Base-by-base conservation (phyloP, 495 filamentous ascomycete species). In the Elasticomyces elasticus region DNA sequence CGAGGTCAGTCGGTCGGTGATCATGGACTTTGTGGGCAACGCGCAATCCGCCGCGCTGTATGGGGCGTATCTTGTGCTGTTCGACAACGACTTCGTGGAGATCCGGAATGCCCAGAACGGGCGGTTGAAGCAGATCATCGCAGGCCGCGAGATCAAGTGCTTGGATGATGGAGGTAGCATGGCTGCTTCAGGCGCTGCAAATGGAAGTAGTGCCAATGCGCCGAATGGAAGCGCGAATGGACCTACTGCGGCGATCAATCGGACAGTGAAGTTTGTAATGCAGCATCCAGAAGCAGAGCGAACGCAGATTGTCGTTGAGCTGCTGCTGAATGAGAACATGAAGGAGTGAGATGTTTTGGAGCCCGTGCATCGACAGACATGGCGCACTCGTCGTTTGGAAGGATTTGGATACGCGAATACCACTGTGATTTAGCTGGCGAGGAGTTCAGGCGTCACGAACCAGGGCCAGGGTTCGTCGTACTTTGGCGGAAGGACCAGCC, bases 91-190 rank as follows among this genome's bases (percentile, higher is more conserved):
- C 61, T 99, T 95, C 59, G 87, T 97, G 52, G 92, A 99, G 67
- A 86, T 99, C 12, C 78, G 92, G 49, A 97, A 99, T 62, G 92
- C 94, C 25, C 87, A 95, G 74, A 96, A 97, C 66, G 92, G 92
- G 0, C 78, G 92, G 17, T 65, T 97, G 53, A 80, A 89, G 60
- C 92, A 99, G 73, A 89, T 99, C 52, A 94, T 99, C 59, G 82
- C 87, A 1, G 92, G 92, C 0, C 77, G 85, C 47, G 88, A 94
- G 59, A 86, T 96, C 23, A 79, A 84, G 57, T 85, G 86, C 62
- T 72, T 99, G 1, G 92, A 99, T 65, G 89, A 95, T 63, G 91
- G 48, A 20, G 28, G 48, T 20, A 38, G 13, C n/a, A 19, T 40
- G 28, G 87, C 11, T 77, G 82, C 59, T 73, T 50, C 44, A 24